Conservation (phyloP, 805 yeast genomes). For the Candida cerambycidarum region DNA sequence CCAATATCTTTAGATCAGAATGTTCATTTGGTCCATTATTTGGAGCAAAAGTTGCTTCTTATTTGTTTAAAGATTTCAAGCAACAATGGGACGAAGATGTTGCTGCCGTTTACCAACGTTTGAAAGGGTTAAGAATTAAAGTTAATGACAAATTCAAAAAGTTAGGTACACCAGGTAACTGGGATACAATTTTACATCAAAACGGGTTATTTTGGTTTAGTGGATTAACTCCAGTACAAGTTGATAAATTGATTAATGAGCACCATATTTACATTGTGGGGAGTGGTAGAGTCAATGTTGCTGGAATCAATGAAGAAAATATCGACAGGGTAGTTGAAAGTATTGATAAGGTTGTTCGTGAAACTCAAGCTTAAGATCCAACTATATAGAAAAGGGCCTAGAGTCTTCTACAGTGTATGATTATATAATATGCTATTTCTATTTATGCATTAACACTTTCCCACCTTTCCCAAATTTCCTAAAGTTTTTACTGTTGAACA, state of each 20-base stretch:
- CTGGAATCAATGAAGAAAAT: conserved; percentile 42
- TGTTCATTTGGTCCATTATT: conserved; percentile 48
- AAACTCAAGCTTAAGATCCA: conserved; percentile 17
- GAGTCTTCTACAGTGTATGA: too few species aligned
- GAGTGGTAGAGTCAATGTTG: conserved; percentile 45
- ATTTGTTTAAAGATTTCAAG: conserved; percentile 27
- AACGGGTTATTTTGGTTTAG: conserved; percentile 47
- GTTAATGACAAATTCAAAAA: conserved; percentile 29
- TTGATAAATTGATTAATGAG: conserved; percentile 28
- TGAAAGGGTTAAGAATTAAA: conserved; percentile 29
- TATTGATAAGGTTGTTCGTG: conserved; percentile 33
- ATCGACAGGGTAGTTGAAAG: conserved; percentile 37
- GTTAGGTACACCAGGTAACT: conserved; percentile 44
- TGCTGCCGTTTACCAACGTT: conserved; percentile 26
- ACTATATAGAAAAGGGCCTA: too few species aligned
- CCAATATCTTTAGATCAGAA: conserved; percentile 36
- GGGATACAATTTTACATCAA: conserved; percentile 37
- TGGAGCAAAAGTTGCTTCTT: conserved; percentile 43
- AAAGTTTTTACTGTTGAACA: too few species aligned
- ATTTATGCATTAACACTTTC: conserved; percentile 1
- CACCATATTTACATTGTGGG: conserved; percentile 39
- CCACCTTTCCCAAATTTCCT: conserved; percentile 1
- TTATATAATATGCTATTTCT: conserved; percentile 8
- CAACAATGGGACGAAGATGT: conserved; percentile 40
- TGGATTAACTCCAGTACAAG: conserved; percentile 38